Base-by-base conservation (phyloP, 1,284 basidiomycete genomes). In the Sporisorium iseilematis-ciliati region DNA sequence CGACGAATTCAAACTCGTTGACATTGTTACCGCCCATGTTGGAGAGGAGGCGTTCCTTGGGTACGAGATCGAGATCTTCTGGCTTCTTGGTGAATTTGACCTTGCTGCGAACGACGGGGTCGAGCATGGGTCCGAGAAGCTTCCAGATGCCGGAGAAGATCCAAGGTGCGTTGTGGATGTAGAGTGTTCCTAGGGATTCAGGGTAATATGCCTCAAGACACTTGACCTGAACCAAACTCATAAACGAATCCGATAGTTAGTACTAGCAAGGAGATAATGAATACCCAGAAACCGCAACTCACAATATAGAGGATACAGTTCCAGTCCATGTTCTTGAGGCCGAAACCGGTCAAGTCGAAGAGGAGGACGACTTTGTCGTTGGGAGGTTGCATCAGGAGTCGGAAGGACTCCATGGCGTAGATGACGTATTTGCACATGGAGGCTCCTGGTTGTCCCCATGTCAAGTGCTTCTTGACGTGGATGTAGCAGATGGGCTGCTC, bases 131-230 rank as follows among this genome's bases (percentile, higher is more conserved):
- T n/a, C 77, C 68, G 41, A 84, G 66, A 10, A 81, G 77, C 65
- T 82, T 83, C 82, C 81, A 84, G 70, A 84, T 80, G 25, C 85
- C 85, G 33, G 81, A 77, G 72, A 86, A 86, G 54, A 86, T 84
- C 85, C 85, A 86, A 2, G 86, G 86, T 1, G 86, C 85, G 14
- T 83, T 81, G 77, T 86, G 82, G 46, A 86, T 82, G 60, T 84
- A 81, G 40, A 86, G 80, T 46, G 76, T 81, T 35, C 77, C 82
- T 23, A 86, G 81, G 20, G 84, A 84, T 60, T 86, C 86, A 4
- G 86, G 86, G 63, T 85, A 86, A 76, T 86, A 86, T 4, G 83
- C 82, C 60, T 86, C 83, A 45, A 85, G 68, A 59, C 82, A 84
- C 57, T 80, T n/a, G n/a, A 20, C 65, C 65, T 25, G 48, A 43